Conservation (phyloP, 2,329 filamentous ascomycete genomes). For the Sclerotinia subarctica region DNA sequence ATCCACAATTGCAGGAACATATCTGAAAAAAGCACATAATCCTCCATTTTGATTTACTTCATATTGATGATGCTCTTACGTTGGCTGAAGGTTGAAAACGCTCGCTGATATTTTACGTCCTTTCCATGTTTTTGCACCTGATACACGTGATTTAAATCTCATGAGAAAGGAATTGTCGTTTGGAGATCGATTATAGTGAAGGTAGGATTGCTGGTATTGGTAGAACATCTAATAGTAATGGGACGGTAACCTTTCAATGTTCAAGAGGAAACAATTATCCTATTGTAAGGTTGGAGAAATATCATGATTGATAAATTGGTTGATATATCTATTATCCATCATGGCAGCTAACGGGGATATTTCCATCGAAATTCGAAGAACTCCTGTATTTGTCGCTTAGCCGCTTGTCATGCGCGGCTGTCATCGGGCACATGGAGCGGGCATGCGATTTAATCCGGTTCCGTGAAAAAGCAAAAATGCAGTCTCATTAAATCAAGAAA, state of each 20-base stretch:
- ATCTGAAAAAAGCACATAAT: background rate
- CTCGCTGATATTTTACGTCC: background rate
- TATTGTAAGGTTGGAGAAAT: background rate
- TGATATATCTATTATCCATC: too few relatives aligned
- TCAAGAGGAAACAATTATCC: background rate
- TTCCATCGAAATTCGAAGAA: background rate
- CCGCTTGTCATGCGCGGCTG: background rate
- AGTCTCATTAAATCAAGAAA: constrained; percentile 9
- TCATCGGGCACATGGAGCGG: background rate
- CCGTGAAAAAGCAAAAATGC: constrained; percentile 18
- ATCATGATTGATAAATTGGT: too few relatives aligned
- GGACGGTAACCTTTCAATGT: background rate
- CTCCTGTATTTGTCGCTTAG: constrained; percentile 5
- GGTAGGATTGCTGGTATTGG: too few relatives aligned
- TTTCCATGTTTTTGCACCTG: too few relatives aligned
- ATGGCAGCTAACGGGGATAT: background rate
- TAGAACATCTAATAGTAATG: too few relatives aligned
- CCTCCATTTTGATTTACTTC: background rate
- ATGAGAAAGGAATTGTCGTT: too few relatives aligned
- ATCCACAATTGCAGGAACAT: background rate
- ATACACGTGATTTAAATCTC: too few relatives aligned
- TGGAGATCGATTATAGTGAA: too few relatives aligned
- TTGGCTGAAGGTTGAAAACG: background rate
- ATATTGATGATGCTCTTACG: background rate
- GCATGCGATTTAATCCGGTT: constrained; percentile 12